Evolutionary conservation across 176 grass and related monocot genomes (phyloP).

Genomic region (Aegilops tauschii): DNA sequence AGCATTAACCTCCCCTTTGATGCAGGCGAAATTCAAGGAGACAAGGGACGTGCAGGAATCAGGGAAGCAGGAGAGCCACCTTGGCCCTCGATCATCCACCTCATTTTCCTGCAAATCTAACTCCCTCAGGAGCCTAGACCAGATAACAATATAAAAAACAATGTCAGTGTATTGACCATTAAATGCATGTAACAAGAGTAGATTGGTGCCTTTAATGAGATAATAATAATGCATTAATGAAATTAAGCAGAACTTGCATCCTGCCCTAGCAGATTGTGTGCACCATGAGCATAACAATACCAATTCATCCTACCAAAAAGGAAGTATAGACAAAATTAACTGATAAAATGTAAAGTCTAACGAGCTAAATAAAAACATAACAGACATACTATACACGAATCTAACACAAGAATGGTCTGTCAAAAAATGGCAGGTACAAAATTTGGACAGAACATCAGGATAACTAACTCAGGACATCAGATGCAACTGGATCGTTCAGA

Average conservation of each 20-base stretch:
- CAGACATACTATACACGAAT: neutral
- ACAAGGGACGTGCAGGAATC: constrained; percentile 76
- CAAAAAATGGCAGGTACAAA: neutral
- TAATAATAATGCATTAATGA: neutral
- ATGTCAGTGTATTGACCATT: constrained; percentile 6
- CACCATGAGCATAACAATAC: neutral
- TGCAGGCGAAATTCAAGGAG: constrained; percentile 83
- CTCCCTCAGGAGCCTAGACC: constrained; percentile 58
- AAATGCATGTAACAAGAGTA: neutral
- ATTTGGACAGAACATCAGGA: neutral
- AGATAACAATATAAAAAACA: constrained; percentile 5
- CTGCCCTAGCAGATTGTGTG: neutral
- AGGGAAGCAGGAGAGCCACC: constrained; percentile 84
- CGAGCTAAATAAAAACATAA: neutral
- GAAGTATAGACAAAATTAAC: neutral
- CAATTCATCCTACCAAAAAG: neutral
- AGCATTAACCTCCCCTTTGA: constrained; percentile 69
- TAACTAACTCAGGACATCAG: neutral
- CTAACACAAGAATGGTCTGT: neutral
- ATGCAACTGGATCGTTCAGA: neutral
- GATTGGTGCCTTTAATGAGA: neutral
- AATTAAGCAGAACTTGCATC: neutral
- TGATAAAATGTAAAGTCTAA: neutral
- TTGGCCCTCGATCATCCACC: constrained; percentile 73
- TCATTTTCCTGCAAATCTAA: constrained; percentile 98